Evolutionary conservation across 202 grass and related monocot genomes (phyloP), one percentile per base, ranked within the genome.

Genomic region (Hordeum pubiflorum): DNA sequence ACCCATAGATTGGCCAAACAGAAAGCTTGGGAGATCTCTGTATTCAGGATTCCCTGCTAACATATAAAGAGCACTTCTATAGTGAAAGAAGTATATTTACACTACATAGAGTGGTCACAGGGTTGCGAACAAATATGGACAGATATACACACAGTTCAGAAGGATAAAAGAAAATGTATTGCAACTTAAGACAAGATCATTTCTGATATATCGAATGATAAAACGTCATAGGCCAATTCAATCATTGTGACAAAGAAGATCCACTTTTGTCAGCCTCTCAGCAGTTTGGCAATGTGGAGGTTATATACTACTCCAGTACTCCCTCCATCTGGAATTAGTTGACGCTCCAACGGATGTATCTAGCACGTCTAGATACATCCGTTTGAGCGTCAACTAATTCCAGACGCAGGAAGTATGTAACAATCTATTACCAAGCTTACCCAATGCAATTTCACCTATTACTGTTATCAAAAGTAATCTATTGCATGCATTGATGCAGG

Each of bases 1-100:
- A 39, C 95, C 95, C 90, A 98, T 84, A 67, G 95, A 98, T 89
- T 98, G 90, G 56, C 95, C 95, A 87, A 94, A 98, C 56, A 98
- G 74, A 91, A 97, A 97, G 79, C 86, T 87, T 1, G 90, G 90
- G 48, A 91, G 74, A 62, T 77, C 88, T 76, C 76, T 85, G 56
- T 93, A 69, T 83, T 91, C 92, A 86, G 88, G 72, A 84, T 94
- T 86, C 82, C 84, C 95, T 98, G 73, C 36, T 46, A 84, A 63
- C 33, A 85, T 57, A 87, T 34, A 39, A 85, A 74, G 58, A 21
- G 7, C 34, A 77, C 7, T 69, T 77, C 1, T 70, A 67, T 23
- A 77, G 62, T 58, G 26, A 68, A 82, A 77, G 27, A 13, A 27
- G 15, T 79, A 61, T 63, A 31, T 79, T 72, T 31, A 54, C 20